Percentiles rank a stretch among this genome's conserved stretches.
Conservation (phyloP, 192 early-diverging fungal genomes). For the Coemansia sp. region DNA sequence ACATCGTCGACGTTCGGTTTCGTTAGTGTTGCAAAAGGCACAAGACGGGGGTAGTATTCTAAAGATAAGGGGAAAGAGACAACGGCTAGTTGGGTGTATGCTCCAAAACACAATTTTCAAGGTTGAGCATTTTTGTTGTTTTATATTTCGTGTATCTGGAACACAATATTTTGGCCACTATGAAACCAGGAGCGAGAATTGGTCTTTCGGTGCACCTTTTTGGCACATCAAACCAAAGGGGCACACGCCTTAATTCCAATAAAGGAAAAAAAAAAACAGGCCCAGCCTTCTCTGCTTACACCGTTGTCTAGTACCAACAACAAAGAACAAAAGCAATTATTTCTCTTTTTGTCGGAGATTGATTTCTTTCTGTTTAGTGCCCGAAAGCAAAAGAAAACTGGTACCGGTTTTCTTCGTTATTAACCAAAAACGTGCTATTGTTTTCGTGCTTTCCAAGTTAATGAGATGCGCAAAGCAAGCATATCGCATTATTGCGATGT, state of each 20-base stretch:
- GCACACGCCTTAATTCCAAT: background rate
- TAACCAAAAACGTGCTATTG: background rate
- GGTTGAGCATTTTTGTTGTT: no score
- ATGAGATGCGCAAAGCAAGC: background rate
- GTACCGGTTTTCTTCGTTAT: background rate
- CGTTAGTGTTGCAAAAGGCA: background rate
- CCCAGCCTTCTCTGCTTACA: background rate
- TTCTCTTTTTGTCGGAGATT: background rate
- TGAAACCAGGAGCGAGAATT: background rate
- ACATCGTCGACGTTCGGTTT: slow-evolving; percentile 3
- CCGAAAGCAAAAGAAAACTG: background rate
- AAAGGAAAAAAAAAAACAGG: background rate
- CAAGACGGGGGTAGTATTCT: background rate
- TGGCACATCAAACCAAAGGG: background rate
- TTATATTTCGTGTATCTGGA: background rate
- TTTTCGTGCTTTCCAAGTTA: background rate
- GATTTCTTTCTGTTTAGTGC: background rate
- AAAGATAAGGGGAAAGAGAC: background rate
- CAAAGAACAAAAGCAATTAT: background rate
- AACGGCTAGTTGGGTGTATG: background rate
- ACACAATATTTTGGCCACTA: background rate
- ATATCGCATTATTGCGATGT: no score
- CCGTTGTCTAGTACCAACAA: background rate
- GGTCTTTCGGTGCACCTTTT: background rate
- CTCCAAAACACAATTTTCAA: background rate